Percentiles rank a stretch among this genome's conserved stretches.
phyloP scores from a whole-genome alignment of 2,329 filamentous ascomycete species.

The Cladophialophora yegresii region DNA sequence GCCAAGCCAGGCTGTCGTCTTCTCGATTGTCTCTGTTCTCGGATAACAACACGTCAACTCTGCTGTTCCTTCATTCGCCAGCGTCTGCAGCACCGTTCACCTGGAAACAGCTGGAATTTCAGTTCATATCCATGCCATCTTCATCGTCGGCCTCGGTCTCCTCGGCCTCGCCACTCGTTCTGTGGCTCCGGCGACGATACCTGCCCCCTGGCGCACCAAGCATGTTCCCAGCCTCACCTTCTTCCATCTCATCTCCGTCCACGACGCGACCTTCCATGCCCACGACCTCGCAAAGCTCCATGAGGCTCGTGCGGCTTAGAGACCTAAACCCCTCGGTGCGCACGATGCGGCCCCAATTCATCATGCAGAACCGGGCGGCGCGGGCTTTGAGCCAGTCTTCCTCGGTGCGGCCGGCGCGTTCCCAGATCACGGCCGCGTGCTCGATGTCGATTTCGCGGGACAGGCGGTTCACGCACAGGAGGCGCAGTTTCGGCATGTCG shows the following conservation, averaged over 20 bases:
- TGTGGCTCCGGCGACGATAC: conserved; percentile 34
- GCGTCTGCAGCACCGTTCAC: not conserved
- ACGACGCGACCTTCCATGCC: conserved; percentile 90
- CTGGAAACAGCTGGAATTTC: conserved; percentile 1
- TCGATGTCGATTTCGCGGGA: conserved; percentile 90
- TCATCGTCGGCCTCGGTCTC: conserved; percentile 49
- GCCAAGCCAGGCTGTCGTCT: not conserved
- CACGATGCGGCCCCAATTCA: conserved; percentile 92
- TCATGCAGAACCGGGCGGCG: conserved; percentile 83
- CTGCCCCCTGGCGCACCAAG: conserved; percentile 39
- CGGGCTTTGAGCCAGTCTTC: conserved; percentile 93
- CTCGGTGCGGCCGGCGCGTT: conserved; percentile 82
- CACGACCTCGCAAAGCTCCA: conserved; percentile 90
- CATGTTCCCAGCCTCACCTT: conserved; percentile 51
- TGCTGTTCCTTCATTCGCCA: not conserved
- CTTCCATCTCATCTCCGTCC: conserved; percentile 78
- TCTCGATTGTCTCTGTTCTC: not conserved
- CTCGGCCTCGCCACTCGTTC: conserved; percentile 44
- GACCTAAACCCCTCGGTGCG: conserved; percentile 83
- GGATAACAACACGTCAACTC: not conserved
- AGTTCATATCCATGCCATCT: conserved; percentile 50
- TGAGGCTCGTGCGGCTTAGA: conserved; percentile 74
- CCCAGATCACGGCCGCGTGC: conserved; percentile 94
- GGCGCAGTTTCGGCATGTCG: conserved; percentile 88
- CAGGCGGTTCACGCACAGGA: conserved; percentile 87